Conservation (phyloP, 495 filamentous ascomycete species). For the Rostrohypoxylon terebratum region DNA sequence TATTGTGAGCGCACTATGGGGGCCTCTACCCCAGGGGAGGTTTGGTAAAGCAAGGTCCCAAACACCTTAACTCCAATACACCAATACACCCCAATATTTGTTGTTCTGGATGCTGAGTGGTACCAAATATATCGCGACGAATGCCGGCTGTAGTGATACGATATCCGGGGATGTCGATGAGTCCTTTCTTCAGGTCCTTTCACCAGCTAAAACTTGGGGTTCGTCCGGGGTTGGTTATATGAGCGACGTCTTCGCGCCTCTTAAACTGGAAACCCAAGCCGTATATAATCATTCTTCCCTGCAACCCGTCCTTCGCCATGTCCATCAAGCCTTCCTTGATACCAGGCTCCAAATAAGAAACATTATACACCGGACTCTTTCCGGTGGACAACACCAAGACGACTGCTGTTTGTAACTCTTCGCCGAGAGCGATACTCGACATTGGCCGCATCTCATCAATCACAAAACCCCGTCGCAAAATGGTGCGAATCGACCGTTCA, state of each 20-base stretch:
- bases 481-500: constrained; percentile 16
- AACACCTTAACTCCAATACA: neutral
- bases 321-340: constrained; percentile 31
- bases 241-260: neutral
- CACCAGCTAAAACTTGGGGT: neutral
- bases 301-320: constrained; percentile 27
- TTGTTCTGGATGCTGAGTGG: neutral
- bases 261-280: constrained; percentile 35
- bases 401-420: constrained; percentile 14
- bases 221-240: neutral
- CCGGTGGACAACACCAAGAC: constrained; percentile 31
- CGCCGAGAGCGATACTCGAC: constrained; percentile 28
- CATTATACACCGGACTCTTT: neutral
- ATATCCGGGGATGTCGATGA: neutral
- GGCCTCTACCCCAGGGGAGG: too few species aligned
- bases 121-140: neutral
- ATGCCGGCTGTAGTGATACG: neutral
- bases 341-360: constrained; percentile 10
- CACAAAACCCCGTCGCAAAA: constrained; percentile 30
- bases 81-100: neutral
- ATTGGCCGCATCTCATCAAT: constrained; percentile 9
- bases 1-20: neutral
- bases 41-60: neutral
- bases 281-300: constrained; percentile 38
- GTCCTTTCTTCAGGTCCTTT: too few species aligned